phyloP scores from a whole-genome alignment of 495 filamentous ascomycete species.

The Staphylotrichum tortipilum region DNA sequence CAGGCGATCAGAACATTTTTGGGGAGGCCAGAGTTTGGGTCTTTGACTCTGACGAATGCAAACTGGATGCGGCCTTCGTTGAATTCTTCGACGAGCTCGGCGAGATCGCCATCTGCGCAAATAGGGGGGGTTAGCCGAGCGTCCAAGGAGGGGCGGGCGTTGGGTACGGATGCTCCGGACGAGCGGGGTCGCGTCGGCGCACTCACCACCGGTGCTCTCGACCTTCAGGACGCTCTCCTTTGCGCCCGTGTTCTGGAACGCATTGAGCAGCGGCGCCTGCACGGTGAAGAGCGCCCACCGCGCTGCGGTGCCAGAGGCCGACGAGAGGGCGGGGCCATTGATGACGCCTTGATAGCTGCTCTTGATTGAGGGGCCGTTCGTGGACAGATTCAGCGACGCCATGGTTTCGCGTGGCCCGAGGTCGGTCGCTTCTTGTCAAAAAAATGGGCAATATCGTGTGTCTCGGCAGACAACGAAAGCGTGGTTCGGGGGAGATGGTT shows the following conservation, averaged over 20 bases:
- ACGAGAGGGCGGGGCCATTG: slow-evolving; percentile 58
- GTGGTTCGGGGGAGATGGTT: neutral
- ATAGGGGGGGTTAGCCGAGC: slow-evolving; percentile 2
- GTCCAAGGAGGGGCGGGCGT: too few species aligned
- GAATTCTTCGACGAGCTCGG: slow-evolving; percentile 95
- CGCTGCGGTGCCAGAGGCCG: slow-evolving; percentile 48
- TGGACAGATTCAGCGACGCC: slow-evolving; percentile 86
- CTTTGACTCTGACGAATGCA: slow-evolving; percentile 92
- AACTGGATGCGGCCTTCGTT: slow-evolving; percentile 95
- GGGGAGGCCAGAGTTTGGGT: slow-evolving; percentile 81
- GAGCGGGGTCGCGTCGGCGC: slow-evolving; percentile 1
- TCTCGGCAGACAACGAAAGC: neutral
- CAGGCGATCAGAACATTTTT: slow-evolving; percentile 93
- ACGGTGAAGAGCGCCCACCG: slow-evolving; percentile 89
- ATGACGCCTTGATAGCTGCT: slow-evolving; percentile 87
- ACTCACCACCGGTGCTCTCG: slow-evolving; percentile 76
- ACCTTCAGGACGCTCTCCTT: slow-evolving; percentile 96
- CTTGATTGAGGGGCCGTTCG: slow-evolving; percentile 83
- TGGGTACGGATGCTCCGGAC: neutral
- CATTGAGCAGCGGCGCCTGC: slow-evolving; percentile 78
- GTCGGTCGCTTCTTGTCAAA: neutral
- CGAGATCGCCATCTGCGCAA: slow-evolving; percentile 76
- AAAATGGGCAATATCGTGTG: neutral
- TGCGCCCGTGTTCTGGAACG: slow-evolving; percentile 73
- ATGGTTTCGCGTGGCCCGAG: slow-evolving; percentile 37